Conservation (phyloP, 768 basidiomycete genomes). For the Phanerodontia chrysosporium region DNA sequence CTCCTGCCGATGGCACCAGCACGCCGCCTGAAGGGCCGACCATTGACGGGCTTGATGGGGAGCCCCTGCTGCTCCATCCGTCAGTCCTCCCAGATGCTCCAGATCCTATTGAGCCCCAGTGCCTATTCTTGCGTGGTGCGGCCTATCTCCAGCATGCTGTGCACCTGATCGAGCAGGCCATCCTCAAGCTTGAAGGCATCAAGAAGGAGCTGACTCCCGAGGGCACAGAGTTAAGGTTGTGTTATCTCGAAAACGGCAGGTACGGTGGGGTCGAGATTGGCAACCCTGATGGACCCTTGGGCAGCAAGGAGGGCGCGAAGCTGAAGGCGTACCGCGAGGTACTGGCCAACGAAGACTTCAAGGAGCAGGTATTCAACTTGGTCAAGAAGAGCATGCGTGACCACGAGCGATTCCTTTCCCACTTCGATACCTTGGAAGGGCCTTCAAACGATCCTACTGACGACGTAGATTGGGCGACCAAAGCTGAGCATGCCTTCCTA, state of each 20-base stretch:
- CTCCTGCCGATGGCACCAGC: slow-evolving; percentile 65
- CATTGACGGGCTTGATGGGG: slow-evolving; percentile 46
- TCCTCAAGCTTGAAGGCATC: slow-evolving; percentile 69
- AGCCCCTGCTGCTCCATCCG: slow-evolving; percentile 56
- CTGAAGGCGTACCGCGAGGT: slow-evolving; percentile 56
- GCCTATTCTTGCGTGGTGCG: slow-evolving; percentile 79
- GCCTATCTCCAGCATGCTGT: slow-evolving; percentile 80
- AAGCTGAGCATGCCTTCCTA: slow-evolving; percentile 63
- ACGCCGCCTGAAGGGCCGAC: slow-evolving; percentile 35
- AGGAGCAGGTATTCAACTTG: slow-evolving; percentile 54
- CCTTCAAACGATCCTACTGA: slow-evolving; percentile 20
- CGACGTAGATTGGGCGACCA: slow-evolving; percentile 41
- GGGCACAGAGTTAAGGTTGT: slow-evolving; percentile 73
- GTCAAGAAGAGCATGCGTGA: slow-evolving; percentile 78
- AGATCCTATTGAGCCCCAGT: slow-evolving; percentile 82
- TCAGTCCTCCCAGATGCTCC: slow-evolving; percentile 76
- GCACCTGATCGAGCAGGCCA: slow-evolving; percentile 65
- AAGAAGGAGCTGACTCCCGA: slow-evolving; percentile 55
- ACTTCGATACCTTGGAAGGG: slow-evolving; percentile 74
- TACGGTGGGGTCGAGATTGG: slow-evolving; percentile 88
- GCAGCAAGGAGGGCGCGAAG: slow-evolving; percentile 54
- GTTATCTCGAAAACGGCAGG: slow-evolving; percentile 67
- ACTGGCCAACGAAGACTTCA: slow-evolving; percentile 51
- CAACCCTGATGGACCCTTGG: slow-evolving; percentile 74
- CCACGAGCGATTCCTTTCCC: slow-evolving; percentile 77